Percentiles rank a stretch among this genome's conserved stretches.
phyloP scores from a whole-genome alignment of 2,329 filamentous ascomycete species.

The Calonectria naviculata region DNA sequence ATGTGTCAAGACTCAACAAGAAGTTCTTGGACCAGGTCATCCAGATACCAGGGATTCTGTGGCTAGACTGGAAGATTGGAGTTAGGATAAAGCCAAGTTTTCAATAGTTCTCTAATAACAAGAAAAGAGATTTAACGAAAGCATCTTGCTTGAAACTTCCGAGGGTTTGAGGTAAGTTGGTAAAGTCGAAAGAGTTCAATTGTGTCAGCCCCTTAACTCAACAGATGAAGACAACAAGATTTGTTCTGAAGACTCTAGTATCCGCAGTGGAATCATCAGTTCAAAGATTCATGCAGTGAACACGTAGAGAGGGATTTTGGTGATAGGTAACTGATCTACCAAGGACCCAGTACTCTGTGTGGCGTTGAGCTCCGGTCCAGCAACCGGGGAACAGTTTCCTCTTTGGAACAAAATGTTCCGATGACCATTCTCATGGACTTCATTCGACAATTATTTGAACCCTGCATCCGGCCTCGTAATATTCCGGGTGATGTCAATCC shows the following conservation, averaged over 20 bases:
- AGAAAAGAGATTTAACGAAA: neutral
- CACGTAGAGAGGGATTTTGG: neutral
- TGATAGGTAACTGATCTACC: neutral
- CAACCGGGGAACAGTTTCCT: neutral
- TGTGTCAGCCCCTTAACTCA: too few species aligned
- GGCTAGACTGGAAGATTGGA: too few species aligned
- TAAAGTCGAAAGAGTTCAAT: too few species aligned
- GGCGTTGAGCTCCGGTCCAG: neutral
- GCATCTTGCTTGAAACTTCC: neutral
- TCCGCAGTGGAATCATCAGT: too few species aligned
- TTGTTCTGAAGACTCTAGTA: too few species aligned
- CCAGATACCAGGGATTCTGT: neutral
- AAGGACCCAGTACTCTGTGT: neutral
- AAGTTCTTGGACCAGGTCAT: neutral
- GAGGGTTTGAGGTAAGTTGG: too few species aligned
- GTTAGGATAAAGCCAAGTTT: neutral
- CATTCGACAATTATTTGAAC: neutral
- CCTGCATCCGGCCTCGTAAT: neutral
- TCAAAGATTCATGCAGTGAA: too few species aligned
- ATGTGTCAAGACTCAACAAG: too few species aligned
- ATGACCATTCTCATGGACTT: neutral
- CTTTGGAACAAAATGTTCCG: neutral
- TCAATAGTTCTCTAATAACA: neutral
- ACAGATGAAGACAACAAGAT: too few species aligned
- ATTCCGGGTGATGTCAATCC: neutral